Evolutionary conservation across 768 basidiomycete species (phyloP).

Genomic region (Cystofilobasidium bisporidii): DNA sequence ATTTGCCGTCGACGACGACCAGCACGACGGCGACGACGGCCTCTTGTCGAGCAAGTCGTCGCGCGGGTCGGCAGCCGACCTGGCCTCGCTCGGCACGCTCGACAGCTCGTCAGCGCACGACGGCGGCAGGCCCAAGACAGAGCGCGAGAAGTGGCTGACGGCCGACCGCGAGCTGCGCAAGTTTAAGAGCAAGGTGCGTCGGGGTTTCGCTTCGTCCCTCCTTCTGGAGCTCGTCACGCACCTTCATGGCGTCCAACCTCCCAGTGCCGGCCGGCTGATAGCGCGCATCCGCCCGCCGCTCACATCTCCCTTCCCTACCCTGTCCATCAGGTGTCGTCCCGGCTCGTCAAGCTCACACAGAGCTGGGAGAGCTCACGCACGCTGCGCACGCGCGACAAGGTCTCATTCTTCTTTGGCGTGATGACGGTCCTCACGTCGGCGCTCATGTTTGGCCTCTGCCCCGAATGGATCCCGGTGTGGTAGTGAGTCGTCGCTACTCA

Average conservation of each 20-base stretch:
- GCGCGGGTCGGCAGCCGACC: neutral
- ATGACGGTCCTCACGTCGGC: conserved; percentile 77
- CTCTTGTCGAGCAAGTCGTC: conserved; percentile 3
- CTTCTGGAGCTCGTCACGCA: neutral
- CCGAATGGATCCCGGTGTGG: conserved; percentile 52
- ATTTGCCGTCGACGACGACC: conserved; percentile 11
- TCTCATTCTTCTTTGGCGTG: conserved; percentile 85
- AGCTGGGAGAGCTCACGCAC: conserved; percentile 78
- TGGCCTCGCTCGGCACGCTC: neutral
- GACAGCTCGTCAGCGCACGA: neutral
- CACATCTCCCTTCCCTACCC: too few species aligned
- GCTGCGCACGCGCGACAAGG: conserved; percentile 40
- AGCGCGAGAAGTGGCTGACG: conserved; percentile 7
- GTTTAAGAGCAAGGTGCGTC: conserved; percentile 26
- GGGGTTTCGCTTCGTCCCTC: neutral
- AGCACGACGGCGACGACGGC: neutral
- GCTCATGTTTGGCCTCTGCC: conserved; percentile 75
- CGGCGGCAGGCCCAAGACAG: conserved; percentile 5
- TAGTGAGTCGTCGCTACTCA: too few species aligned
- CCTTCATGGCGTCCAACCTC: too few species aligned
- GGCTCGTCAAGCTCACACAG: conserved; percentile 63
- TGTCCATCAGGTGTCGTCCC: conserved; percentile 35
- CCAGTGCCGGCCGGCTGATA: too few species aligned
- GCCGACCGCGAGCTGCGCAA: conserved; percentile 24
- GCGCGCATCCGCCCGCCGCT: too few species aligned